Percentiles rank a stretch among this genome's conserved stretches.
phyloP scores from a whole-genome alignment of 2,329 filamentous ascomycete species.

The Trichoderma afroharzianum region DNA sequence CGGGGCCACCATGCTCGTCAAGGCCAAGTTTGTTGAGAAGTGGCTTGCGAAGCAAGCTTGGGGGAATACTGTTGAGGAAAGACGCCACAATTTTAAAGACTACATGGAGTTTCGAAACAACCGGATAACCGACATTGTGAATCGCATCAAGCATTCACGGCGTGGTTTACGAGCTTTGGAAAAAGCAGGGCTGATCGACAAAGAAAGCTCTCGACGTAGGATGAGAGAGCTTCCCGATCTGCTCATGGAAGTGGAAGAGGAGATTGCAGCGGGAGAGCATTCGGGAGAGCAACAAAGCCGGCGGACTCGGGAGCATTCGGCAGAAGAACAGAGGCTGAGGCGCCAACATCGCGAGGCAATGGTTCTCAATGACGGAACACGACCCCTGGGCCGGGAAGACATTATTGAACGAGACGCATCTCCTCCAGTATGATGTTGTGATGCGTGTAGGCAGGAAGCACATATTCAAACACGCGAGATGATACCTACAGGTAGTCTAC shows the following conservation, averaged over 20 bases:
- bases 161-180: conserved; percentile 51
- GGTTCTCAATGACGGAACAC: conserved; percentile 82
- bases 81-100: conserved; percentile 49
- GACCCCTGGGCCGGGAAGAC: conserved; percentile 68
- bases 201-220: conserved; percentile 28
- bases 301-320: conserved; percentile 49
- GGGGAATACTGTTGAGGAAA: conserved; percentile 53
- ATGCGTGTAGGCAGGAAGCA: not conserved
- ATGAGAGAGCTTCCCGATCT: conserved; percentile 31
- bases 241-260: conserved; percentile 33
- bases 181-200: conserved; percentile 46
- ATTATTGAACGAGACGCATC: conserved; percentile 60
- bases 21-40: conserved; percentile 63
- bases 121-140: conserved; percentile 50
- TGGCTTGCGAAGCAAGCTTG: conserved; percentile 75
- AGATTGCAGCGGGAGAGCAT: conserved; percentile 23
- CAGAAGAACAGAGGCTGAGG: conserved; percentile 67
- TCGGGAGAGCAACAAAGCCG: conserved; percentile 28
- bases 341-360: conserved; percentile 81
- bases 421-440: not conserved
- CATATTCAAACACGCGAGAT: not conserved
- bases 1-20: conserved; percentile 53
- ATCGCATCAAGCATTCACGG: conserved; percentile 44
- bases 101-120: conserved; percentile 51
- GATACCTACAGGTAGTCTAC: not conserved